Percentiles rank a stretch among this genome's conserved stretches.
Conservation (phyloP, 169 alveolate genomes). For the Plasmodium gonderi region DNA sequence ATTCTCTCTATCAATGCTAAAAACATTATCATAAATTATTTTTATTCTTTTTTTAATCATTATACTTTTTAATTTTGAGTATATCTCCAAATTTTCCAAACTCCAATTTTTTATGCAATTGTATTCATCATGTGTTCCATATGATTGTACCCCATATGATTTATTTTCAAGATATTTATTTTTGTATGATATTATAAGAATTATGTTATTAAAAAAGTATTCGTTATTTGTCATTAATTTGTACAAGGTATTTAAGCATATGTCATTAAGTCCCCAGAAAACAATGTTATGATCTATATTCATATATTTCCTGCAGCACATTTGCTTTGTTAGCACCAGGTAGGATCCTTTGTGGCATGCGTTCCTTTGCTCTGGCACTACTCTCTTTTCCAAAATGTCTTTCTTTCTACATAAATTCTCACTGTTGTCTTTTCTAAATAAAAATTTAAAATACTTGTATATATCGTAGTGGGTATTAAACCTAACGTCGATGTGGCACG, state of each 20-base stretch:
- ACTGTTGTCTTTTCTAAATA: slow-evolving; percentile 29
- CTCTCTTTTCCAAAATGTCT: background rate
- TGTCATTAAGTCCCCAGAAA: slow-evolving; percentile 54
- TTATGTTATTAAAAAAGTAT: slow-evolving; percentile 42
- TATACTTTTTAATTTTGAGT: slow-evolving; percentile 11
- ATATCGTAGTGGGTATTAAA: slow-evolving; percentile 8
- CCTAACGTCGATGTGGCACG: slow-evolving; percentile 21
- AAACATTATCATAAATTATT: slow-evolving; percentile 52
- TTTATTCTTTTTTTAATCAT: slow-evolving; percentile 24
- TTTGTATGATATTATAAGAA: slow-evolving; percentile 1
- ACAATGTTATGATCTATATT: slow-evolving; percentile 48
- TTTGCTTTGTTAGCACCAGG: slow-evolving; percentile 39
- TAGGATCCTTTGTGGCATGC: background rate
- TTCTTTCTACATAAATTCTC: background rate
- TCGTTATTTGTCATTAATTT: slow-evolving; percentile 25
- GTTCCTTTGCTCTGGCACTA: background rate
- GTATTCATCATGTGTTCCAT: background rate
- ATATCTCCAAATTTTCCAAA: slow-evolving; percentile 19
- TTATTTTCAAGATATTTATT: slow-evolving; percentile 8
- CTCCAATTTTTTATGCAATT: slow-evolving; percentile 7
- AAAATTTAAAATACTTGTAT: slow-evolving; percentile 29
- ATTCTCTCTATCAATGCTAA: slow-evolving; percentile 40
- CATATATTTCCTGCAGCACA: slow-evolving; percentile 15
- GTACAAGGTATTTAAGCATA: slow-evolving; percentile 17
- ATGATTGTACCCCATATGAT: background rate